Conservation (phyloP, 1,284 basidiomycete species). For the Leccinum subatratum region DNA sequence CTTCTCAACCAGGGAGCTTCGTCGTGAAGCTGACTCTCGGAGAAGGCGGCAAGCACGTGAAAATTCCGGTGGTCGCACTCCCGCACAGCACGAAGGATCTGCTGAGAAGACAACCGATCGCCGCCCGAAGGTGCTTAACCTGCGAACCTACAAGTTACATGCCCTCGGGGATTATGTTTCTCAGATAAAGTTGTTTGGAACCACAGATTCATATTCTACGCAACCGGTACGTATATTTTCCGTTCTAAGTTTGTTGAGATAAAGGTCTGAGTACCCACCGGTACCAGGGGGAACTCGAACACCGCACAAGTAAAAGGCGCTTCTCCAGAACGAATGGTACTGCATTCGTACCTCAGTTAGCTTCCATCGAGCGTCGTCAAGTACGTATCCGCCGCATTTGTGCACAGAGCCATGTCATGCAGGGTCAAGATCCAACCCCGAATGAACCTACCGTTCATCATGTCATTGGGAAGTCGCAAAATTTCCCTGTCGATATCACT, state of each 20-base stretch:
- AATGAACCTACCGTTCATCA: neutral
- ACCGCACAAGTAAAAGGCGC: neutral
- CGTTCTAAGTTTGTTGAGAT: neutral
- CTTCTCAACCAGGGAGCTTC: neutral
- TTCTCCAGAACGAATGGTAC: neutral
- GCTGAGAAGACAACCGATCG: neutral
- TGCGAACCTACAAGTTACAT: neutral
- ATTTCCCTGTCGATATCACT: neutral
- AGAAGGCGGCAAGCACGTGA: neutral
- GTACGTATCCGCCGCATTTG: neutral
- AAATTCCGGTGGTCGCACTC: neutral
- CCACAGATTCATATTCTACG: neutral
- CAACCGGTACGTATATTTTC: neutral
- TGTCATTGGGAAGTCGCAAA: neutral
- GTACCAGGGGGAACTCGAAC: neutral
- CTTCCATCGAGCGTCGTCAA: neutral
- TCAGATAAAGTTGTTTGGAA: neutral
- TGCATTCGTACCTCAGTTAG: neutral
- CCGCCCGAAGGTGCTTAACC: neutral
- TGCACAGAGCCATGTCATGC: neutral
- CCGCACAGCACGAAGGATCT: neutral
- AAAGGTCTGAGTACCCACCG: neutral
- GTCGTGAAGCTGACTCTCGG: neutral
- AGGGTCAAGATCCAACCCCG: neutral
- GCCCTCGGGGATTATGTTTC: neutral